phyloP scores from a whole-genome alignment of 2,329 filamentous ascomycete species.

The Hypoxylon sp. region DNA sequence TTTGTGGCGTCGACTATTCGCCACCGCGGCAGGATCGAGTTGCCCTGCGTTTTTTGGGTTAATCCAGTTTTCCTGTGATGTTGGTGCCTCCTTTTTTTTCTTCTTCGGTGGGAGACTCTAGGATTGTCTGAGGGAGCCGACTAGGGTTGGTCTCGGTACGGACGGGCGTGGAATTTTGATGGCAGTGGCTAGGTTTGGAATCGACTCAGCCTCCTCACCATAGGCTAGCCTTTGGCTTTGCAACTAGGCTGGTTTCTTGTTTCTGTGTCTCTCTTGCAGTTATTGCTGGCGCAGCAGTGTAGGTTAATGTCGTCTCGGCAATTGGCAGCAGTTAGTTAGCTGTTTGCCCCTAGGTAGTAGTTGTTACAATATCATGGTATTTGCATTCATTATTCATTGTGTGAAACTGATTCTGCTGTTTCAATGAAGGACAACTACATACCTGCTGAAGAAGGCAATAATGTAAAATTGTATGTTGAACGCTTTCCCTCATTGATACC shows the following conservation, averaged over 20 bases:
- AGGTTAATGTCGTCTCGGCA: neutral
- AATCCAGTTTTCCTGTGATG: neutral
- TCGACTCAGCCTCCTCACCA: conserved; percentile 7
- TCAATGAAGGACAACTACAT: no score
- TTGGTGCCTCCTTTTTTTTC: no score
- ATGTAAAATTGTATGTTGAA: no score
- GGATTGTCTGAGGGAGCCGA: neutral
- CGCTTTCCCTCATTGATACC: no score
- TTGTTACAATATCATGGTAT: no score
- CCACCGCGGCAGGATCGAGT: conserved; percentile 24
- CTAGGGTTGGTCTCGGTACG: neutral
- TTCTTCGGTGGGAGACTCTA: neutral
- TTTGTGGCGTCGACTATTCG: conserved; percentile 22
- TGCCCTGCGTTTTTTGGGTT: neutral
- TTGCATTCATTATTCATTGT: no score
- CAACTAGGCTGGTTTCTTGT: neutral
- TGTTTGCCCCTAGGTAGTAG: no score
- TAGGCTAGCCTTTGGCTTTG: neutral
- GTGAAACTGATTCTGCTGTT: no score
- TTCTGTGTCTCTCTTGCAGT: neutral
- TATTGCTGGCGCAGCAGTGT: no score
- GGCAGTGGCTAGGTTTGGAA: neutral
- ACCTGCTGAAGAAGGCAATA: no score
- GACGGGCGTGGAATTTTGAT: neutral
- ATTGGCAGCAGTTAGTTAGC: no score